Evolutionary conservation across 495 filamentous ascomycete genomes (phyloP), one percentile per base, ranked within the genome.

Genomic region (Hyphodiscus hymeniophilus): DNA sequence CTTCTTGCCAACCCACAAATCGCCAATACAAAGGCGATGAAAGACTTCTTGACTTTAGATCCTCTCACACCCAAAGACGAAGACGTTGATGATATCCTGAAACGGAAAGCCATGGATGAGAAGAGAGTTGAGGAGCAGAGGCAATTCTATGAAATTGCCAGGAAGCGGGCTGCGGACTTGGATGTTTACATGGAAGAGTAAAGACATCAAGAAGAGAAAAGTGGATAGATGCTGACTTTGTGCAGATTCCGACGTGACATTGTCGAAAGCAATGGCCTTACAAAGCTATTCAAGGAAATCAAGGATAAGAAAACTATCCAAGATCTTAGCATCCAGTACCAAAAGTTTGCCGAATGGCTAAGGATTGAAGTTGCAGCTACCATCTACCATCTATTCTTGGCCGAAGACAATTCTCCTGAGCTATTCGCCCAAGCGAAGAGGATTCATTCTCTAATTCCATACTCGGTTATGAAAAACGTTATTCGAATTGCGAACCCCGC

Each of bases 151-250:
- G 90, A 98, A 60, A 87, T 98, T 61, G 92, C 92, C 2, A 71
- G 88, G 50, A 80, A 89, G 62, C 84, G 92, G 42, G 92, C 92
- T 12, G 81, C 84, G 3, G 94, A 96, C 58, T 65, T 98, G 40
- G 94, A 98, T 67, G 85, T 94, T 7, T 96, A 96, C 60, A 98
- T 98, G 92, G 92, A 98, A 66, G 66, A 92, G 81, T 91, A 74
- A 61, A 83, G 74, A 16, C n/a, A 20, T 12, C 42, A 11, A 24
- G 33, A 38, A 23, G 52, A 42, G 21, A 44, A 13, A 41, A 18
- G 36, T 7, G 18, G 3, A 36, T 3, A 11, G 21, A 13, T 20
- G 16, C 49, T 53, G 40, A 43, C 16, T 31, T 40, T 42, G 12
- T 47, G 3, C 22, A 73, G 70, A 46, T 79, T 79, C 50, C 74